Evolutionary conservation across 2,329 filamentous ascomycete genomes (phyloP).

Genomic region (Pseudogymnoascus sp.): DNA sequence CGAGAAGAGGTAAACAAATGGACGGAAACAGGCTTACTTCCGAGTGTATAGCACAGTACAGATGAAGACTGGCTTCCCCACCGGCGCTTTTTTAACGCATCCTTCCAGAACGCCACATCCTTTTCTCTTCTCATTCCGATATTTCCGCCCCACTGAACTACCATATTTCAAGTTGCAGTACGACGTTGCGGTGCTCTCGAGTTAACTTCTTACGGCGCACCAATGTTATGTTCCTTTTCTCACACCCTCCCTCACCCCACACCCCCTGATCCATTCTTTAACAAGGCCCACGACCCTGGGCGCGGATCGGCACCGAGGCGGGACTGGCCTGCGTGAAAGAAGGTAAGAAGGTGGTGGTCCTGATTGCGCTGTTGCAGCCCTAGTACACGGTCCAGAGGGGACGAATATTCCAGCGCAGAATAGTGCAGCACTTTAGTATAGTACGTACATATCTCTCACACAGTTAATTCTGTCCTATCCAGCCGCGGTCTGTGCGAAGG

Average conservation of each 20-base stretch:
- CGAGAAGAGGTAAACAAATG: neutral
- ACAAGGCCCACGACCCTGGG: neutral
- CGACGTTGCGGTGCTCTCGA: neutral
- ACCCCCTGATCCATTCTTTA: neutral
- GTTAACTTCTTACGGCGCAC: slow-evolving; percentile 1
- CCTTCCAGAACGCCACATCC: neutral
- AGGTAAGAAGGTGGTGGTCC: neutral
- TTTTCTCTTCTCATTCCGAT: neutral
- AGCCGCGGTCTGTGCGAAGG: neutral
- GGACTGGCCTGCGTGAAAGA: neutral
- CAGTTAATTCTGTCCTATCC: neutral
- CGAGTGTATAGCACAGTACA: too few relatives aligned
- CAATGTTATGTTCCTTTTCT: neutral
- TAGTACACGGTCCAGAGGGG: neutral
- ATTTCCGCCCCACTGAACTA: neutral
- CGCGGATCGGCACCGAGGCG: neutral
- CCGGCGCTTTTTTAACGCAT: neutral
- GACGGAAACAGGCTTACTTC: neutral
- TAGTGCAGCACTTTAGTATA: neutral
- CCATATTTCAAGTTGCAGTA: neutral
- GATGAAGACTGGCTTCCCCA: neutral
- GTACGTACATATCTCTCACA: neutral
- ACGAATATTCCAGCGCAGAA: neutral
- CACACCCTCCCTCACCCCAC: neutral
- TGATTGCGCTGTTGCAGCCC: neutral